These are phyloP conservation scores for Westerdykella aurantiaca DNA, from an alignment of 2,329 filamentous ascomycete genomes.

Conservation along the genomic window DNA sequence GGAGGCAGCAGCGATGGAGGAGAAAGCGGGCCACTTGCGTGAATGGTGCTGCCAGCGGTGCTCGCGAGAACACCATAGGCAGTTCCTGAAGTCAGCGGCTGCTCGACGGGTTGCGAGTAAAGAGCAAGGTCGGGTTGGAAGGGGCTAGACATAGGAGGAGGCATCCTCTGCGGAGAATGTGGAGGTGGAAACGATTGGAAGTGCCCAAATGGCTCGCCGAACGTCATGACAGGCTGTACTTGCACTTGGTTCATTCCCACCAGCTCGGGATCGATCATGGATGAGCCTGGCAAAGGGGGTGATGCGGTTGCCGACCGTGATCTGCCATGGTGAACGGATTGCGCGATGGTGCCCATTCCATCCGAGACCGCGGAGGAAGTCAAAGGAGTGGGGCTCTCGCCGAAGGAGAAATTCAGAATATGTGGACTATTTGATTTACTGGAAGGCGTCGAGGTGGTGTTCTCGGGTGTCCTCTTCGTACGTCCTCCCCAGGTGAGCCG, in stretches of 20 bases:
- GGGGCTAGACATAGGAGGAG: conserved; percentile 7
- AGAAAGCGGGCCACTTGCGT: conserved; percentile 14
- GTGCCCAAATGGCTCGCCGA: conserved; percentile 11
- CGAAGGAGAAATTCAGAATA: conserved; percentile 24
- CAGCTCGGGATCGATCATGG: conserved; percentile 25
- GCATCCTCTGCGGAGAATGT: not conserved
- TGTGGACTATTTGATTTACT: conserved; percentile 27
- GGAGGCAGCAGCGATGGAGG: conserved; percentile 28
- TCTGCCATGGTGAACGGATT: conserved; percentile 16
- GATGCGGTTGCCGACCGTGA: conserved; percentile 19
- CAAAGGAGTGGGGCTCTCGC: conserved; percentile 17
- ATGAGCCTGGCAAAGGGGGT: conserved; percentile 14
- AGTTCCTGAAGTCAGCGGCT: conserved; percentile 15
- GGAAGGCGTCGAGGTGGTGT: conserved; percentile 18
- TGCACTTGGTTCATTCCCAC: conserved; percentile 14
- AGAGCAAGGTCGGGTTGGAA: conserved; percentile 10
- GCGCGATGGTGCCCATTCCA: conserved; percentile 8
- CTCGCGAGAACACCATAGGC: conserved; percentile 13
- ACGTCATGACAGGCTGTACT: conserved; percentile 10
- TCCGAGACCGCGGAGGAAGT: conserved; percentile 16
- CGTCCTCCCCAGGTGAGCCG: conserved; percentile 75
- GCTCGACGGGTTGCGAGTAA: conserved; percentile 19
- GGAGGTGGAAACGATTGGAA: conserved; percentile 8
- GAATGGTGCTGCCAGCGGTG: conserved; percentile 11
- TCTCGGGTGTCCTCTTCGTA: conserved; percentile 54